phyloP scores from a whole-genome alignment of 768 basidiomycete species.

The Lactifluus pinguis region DNA sequence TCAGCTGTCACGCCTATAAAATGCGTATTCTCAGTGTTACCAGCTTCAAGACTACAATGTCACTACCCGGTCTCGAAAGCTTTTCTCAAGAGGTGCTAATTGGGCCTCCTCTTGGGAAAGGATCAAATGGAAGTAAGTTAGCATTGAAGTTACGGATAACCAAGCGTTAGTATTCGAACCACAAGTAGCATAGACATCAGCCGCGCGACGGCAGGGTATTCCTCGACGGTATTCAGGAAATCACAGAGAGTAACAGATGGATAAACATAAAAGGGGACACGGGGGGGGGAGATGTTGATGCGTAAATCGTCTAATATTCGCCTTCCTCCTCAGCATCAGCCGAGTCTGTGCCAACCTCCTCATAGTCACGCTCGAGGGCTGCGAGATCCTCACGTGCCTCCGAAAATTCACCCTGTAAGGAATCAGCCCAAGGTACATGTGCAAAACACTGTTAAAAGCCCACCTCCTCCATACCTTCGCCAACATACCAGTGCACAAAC shows the following conservation, averaged over 20 bases:
- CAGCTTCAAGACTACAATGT: too few species aligned
- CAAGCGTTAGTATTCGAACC: constrained; percentile 18
- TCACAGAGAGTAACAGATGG: not conserved
- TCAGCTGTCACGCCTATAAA: too few species aligned
- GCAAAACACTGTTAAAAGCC: not conserved
- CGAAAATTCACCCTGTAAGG: constrained; percentile 81
- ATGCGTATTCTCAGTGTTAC: too few species aligned
- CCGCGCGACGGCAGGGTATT: constrained; percentile 2
- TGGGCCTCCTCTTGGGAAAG: not conserved
- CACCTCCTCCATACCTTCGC: constrained; percentile 98
- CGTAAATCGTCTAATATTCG: constrained; percentile 37
- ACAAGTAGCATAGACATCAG: constrained; percentile 17
- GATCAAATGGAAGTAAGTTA: constrained; percentile 13
- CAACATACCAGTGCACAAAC: constrained; percentile 92
- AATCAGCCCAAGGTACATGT: constrained; percentile 13
- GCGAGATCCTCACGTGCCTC: constrained; percentile 98
- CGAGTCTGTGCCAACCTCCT: constrained; percentile 78
- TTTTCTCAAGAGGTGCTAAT: not conserved
- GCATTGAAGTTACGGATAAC: constrained; percentile 19
- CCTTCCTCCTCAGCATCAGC: constrained; percentile 61
- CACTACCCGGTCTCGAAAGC: too few species aligned
- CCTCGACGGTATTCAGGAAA: constrained; percentile 2
- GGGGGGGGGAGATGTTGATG: not conserved
- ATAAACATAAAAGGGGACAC: not conserved
- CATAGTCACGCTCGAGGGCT: constrained; percentile 92